These are phyloP conservation scores for Boeremia exigua DNA, from an alignment of 2,329 filamentous ascomycete species.

Conservation along the genomic window DNA sequence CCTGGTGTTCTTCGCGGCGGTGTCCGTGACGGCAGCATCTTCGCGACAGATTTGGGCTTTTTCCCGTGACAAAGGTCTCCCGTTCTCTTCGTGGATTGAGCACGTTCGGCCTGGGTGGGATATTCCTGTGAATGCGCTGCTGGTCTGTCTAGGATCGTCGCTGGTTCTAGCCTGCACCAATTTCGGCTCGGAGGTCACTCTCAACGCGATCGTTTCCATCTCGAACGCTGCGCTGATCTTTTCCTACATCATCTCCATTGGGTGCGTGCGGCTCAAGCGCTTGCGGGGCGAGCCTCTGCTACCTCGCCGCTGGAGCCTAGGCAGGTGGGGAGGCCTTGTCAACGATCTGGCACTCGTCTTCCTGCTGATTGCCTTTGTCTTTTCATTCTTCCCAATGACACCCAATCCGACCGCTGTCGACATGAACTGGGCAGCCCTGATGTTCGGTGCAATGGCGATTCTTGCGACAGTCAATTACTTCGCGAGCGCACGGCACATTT, in stretches of 20 bases:
- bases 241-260: slow-evolving; percentile 42
- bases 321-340: slow-evolving; percentile 44
- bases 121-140: slow-evolving; percentile 35
- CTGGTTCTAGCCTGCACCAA: slow-evolving; percentile 51
- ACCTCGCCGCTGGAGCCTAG: slow-evolving; percentile 46
- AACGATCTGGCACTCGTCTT: slow-evolving; percentile 48
- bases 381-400: slow-evolving; percentile 52
- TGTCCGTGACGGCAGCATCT: slow-evolving; percentile 35
- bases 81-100: slow-evolving; percentile 33
- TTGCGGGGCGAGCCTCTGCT: slow-evolving; percentile 30
- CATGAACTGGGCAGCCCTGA: slow-evolving; percentile 56
- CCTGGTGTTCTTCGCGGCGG: slow-evolving; percentile 43
- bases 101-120: slow-evolving; percentile 36
- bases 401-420: slow-evolving; percentile 27
- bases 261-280: slow-evolving; percentile 39
- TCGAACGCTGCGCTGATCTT: slow-evolving; percentile 37
- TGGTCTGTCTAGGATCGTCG: slow-evolving; percentile 46
- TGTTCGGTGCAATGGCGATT: slow-evolving; percentile 45
- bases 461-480: slow-evolving; percentile 23
- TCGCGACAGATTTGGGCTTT: slow-evolving; percentile 38
- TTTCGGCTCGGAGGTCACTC: slow-evolving; percentile 49
- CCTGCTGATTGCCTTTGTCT: slow-evolving; percentile 42
- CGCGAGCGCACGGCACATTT: slow-evolving; percentile 19
- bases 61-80: slow-evolving; percentile 27
- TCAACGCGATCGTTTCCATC: slow-evolving; percentile 50